Evolutionary conservation across 345 rosid genomes (phyloP).

Genomic region (Citrus sp.): DNA sequence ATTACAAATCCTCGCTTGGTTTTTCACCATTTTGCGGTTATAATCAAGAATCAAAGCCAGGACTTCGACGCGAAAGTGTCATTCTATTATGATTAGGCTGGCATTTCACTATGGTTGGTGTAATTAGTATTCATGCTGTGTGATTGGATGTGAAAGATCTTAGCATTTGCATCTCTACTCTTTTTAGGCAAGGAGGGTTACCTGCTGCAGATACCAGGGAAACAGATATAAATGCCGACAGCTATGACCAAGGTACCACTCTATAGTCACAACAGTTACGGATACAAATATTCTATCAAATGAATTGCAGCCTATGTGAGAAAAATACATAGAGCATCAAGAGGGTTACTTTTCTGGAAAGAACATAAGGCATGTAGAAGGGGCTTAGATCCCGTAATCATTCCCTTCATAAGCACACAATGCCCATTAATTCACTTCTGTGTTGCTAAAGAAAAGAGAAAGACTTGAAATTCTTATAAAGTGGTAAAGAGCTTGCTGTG

Average conservation of each 20-base stretch:
- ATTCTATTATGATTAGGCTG: neutral
- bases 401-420: neutral
- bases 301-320: neutral
- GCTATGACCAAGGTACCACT: constrained; percentile 21
- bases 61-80: neutral
- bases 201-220: constrained; percentile 7
- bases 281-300: neutral
- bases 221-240: neutral
- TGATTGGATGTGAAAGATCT: neutral
- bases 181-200: constrained; percentile 23
- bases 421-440: neutral
- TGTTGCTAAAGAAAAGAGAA: neutral
- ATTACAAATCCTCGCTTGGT: too few species aligned
- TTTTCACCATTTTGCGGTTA: too few species aligned
- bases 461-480: neutral
- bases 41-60: neutral
- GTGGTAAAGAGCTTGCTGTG: neutral
- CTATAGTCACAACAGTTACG: neutral
- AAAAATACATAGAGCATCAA: neutral
- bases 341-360: neutral
- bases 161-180: constrained; percentile 11
- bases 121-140: neutral
- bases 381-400: neutral
- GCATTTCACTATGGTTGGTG: neutral
- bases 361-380: neutral